phyloP scores from a whole-genome alignment of 257 asterid genomes.

The Misopates orontium region DNA sequence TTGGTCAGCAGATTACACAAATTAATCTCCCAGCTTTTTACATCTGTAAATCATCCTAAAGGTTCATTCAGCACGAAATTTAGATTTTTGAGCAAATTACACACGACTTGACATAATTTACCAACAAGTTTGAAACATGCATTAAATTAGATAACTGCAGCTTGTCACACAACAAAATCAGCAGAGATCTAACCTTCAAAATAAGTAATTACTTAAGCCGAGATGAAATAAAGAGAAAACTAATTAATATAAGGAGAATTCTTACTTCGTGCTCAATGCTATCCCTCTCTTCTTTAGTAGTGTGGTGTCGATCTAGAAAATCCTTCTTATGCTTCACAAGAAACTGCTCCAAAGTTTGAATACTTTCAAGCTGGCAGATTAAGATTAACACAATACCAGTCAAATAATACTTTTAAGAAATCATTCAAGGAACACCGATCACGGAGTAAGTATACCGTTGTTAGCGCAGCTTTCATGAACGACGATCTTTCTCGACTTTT shows the following conservation, averaged over 20 bases:
- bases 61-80: not conserved
- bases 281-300: conserved; percentile 90
- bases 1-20: not conserved
- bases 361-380: conserved; percentile 67
- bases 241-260: conserved; percentile 12
- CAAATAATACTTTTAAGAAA: not conserved
- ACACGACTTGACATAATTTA: not conserved
- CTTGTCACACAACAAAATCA: conserved; percentile 3
- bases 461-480: conserved; percentile 79
- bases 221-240: conserved; percentile 18
- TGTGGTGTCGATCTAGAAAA: conserved; percentile 82
- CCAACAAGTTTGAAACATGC: not conserved
- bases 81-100: not conserved
- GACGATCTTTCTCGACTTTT: conserved; percentile 64
- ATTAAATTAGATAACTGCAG: not conserved
- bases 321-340: conserved; percentile 91
- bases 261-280: conserved; percentile 94
- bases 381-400: conserved; percentile 14
- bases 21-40: conserved; percentile 4
- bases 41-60: too few relatives aligned
- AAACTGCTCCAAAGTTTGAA: conserved; percentile 72
- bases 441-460: conserved; percentile 49
- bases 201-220: conserved; percentile 9
- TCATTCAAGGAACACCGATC: conserved; percentile 12
- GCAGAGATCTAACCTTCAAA: conserved; percentile 13